A percentile compares a stretch with the other conserved stretches of the same genome.
Conservation (phyloP, 2,329 filamentous ascomycete species). For the Tympanopsis confertula region DNA sequence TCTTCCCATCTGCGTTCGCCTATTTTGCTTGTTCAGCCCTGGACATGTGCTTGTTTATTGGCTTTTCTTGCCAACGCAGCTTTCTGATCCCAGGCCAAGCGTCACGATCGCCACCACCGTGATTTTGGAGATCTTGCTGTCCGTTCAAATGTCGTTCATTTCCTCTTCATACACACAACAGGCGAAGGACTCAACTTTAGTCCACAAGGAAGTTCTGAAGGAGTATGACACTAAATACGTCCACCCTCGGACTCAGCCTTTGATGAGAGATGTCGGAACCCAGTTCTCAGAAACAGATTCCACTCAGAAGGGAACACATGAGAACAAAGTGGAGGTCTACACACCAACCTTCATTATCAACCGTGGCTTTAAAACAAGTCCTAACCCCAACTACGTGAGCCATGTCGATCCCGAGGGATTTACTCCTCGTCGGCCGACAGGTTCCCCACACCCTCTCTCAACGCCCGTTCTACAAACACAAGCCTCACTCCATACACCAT, state of each 20-base stretch:
- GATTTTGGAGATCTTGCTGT: slow-evolving; percentile 64
- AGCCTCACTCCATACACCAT: slow-evolving; percentile 24
- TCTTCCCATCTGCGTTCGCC: slow-evolving; percentile 65
- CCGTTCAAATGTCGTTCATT: slow-evolving; percentile 64
- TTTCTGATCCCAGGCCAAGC: slow-evolving; percentile 70
- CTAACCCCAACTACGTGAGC: slow-evolving; percentile 68
- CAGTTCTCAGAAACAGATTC: slow-evolving; percentile 44
- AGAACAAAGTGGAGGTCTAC: slow-evolving; percentile 33
- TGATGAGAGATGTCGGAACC: slow-evolving; percentile 67
- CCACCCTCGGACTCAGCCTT: slow-evolving; percentile 73
- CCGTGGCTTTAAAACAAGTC: slow-evolving; percentile 67
- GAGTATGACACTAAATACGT: slow-evolving; percentile 97
- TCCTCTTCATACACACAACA: slow-evolving; percentile 71
- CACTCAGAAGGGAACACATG: slow-evolving; percentile 26
- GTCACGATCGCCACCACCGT: slow-evolving; percentile 76
- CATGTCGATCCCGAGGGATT: slow-evolving; percentile 55
- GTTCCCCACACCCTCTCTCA: slow-evolving; percentile 20
- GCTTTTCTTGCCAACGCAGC: slow-evolving; percentile 69
- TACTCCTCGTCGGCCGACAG: slow-evolving; percentile 14
- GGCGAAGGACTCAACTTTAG: slow-evolving; percentile 68
- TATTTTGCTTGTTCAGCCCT: slow-evolving; percentile 87
- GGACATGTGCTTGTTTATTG: slow-evolving; percentile 86
- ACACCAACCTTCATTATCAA: slow-evolving; percentile 54
- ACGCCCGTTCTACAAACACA: slow-evolving; percentile 19
- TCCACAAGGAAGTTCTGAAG: slow-evolving; percentile 83